Conservation (phyloP, 1,284 basidiomycete genomes). For the Trichosporon sp. region DNA sequence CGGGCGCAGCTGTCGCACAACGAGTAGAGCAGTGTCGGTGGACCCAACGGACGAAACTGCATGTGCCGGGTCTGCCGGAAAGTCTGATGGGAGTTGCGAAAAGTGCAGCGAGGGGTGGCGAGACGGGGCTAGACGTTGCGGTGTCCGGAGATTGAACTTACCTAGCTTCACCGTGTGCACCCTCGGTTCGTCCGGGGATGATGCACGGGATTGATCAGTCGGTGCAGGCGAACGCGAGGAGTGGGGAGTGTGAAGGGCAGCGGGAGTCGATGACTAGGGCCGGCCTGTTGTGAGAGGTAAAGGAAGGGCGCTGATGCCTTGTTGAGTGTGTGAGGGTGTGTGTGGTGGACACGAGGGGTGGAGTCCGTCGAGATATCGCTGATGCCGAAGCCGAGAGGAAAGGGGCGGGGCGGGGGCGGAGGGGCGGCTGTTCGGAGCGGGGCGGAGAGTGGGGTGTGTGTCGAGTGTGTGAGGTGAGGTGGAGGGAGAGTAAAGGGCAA, state of each 20-base stretch:
- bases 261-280: not conserved
- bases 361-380: not conserved
- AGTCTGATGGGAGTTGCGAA: not conserved
- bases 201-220: slow-evolving; percentile 10
- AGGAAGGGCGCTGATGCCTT: not conserved
- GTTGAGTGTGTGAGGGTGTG: not conserved
- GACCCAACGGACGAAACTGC: not conserved
- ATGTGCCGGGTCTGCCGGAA: not conserved
- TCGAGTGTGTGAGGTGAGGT: not conserved
- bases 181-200: slow-evolving; percentile 19
- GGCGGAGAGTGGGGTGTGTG: not conserved
- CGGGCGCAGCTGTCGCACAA: not conserved
- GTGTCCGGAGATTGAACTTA: slow-evolving; percentile 1
- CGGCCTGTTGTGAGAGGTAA: not conserved
- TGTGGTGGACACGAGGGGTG: not conserved
- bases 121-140: not conserved
- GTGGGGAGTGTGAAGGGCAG: not conserved
- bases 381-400: not conserved
- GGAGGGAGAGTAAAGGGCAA: not conserved
- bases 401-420: not conserved
- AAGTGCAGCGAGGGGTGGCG: not conserved
- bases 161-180: slow-evolving; percentile 25
- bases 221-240: not conserved
- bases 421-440: not conserved
- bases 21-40: not conserved